These are phyloP conservation scores for Trapa bicornis DNA, from an alignment of 345 rosid species.

Conservation along the genomic window DNA sequence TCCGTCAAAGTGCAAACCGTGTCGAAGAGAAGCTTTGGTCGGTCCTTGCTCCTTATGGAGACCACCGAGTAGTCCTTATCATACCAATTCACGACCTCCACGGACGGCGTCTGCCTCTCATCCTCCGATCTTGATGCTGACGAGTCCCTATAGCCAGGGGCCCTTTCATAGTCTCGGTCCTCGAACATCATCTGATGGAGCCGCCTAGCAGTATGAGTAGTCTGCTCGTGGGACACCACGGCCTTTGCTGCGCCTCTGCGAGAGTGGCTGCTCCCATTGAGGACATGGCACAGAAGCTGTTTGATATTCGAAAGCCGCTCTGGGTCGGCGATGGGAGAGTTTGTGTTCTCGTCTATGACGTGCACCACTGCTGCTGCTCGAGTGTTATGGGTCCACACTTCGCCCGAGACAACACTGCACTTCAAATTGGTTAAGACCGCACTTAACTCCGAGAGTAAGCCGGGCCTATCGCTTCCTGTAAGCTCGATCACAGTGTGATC, in stretches of 20 bases:
- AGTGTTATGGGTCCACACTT: slow-evolving; percentile 88
- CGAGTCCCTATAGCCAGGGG: slow-evolving; percentile 10
- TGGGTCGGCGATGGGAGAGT: slow-evolving; percentile 51
- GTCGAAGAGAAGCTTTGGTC: slow-evolving; percentile 88
- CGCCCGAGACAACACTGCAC: slow-evolving; percentile 74
- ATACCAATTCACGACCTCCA: slow-evolving; percentile 62
- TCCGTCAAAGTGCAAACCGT: slow-evolving; percentile 86
- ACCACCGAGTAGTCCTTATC: slow-evolving; percentile 83
- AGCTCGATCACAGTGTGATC: slow-evolving; percentile 77
- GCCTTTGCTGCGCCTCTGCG: slow-evolving; percentile 47
- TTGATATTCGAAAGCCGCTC: slow-evolving; percentile 54
- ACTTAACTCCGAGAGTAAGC: slow-evolving; percentile 74
- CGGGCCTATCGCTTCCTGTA: slow-evolving; percentile 83
- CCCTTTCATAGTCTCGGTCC: slow-evolving; percentile 75
- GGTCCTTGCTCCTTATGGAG: slow-evolving; percentile 69
- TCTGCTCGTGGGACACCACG: slow-evolving; percentile 38
- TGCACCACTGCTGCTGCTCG: slow-evolving; percentile 89
- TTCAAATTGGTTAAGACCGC: slow-evolving; percentile 74
- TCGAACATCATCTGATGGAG: slow-evolving; percentile 99
- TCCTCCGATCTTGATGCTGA: slow-evolving; percentile 13
- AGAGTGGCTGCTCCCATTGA: slow-evolving; percentile 61
- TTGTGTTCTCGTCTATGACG: slow-evolving; percentile 63
- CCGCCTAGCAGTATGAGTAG: slow-evolving; percentile 68
- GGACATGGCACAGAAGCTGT: slow-evolving; percentile 65
- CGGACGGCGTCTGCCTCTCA: slow-evolving; percentile 56